Conservation (phyloP, 768 basidiomycete species). For the Macrolepiota dolichaula region DNA sequence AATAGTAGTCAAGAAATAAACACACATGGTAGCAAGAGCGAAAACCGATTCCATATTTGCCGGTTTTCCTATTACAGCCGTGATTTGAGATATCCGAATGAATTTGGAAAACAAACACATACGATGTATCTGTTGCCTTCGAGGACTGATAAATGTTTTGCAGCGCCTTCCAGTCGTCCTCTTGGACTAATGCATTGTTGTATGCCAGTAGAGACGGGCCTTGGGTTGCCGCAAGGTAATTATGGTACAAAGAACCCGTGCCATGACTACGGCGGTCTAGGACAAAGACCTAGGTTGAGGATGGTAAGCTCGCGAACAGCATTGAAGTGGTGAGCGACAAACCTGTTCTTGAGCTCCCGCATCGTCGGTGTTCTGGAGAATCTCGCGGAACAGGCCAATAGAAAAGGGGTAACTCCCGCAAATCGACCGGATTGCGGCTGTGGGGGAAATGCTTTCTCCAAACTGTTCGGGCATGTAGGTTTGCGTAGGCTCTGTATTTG, state of each 20-base stretch:
- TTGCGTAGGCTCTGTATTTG: background rate
- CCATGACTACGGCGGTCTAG: constrained; percentile 29
- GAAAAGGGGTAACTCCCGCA: constrained; percentile 35
- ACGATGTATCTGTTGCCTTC: constrained; percentile 21
- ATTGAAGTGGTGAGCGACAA: background rate
- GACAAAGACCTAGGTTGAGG: constrained; percentile 19
- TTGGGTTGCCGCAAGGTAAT: constrained; percentile 26
- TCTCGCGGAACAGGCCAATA: constrained; percentile 33
- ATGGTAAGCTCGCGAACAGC: background rate
- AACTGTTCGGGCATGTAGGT: constrained; percentile 16
- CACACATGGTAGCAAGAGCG: constrained; percentile 25
- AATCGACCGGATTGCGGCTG: constrained; percentile 25
- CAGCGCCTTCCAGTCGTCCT: constrained; percentile 35
- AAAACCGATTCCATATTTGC: constrained; percentile 25
- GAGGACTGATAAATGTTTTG: constrained; percentile 31
- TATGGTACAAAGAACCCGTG: constrained; percentile 20
- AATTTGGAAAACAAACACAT: background rate
- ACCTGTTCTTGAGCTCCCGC: constrained; percentile 32
- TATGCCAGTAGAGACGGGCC: constrained; percentile 36
- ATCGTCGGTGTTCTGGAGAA: constrained; percentile 41
- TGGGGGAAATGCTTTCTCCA: constrained; percentile 18
- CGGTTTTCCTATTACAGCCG: constrained; percentile 18
- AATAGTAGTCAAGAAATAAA: background rate
- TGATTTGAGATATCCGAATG: background rate
- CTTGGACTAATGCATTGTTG: constrained; percentile 31